phyloP scores from a whole-genome alignment of 2,329 filamentous ascomycete species.

The Gnomoniopsis sp. region DNA sequence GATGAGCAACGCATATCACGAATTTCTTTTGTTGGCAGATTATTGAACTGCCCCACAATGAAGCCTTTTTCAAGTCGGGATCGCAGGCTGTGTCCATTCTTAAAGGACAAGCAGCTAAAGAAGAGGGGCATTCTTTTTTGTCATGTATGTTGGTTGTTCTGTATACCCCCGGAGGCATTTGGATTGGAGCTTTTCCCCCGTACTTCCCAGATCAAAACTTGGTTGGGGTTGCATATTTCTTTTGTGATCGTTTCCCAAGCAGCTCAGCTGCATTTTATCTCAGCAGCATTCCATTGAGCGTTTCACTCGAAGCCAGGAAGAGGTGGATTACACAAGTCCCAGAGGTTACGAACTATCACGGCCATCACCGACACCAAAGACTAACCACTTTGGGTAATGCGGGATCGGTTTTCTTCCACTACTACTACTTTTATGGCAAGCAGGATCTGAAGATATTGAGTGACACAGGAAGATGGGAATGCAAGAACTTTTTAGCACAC shows the following conservation, averaged over 20 bases:
- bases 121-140: slow-evolving; percentile 5
- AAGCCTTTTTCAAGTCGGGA: slow-evolving; percentile 3
- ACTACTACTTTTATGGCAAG: background rate
- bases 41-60: background rate
- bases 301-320: background rate
- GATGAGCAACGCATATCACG: slow-evolving; percentile 25
- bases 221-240: slow-evolving; percentile 13
- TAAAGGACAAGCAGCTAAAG: background rate
- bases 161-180: slow-evolving; percentile 19
- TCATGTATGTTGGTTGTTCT: slow-evolving; percentile 16
- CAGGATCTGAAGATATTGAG: background rate
- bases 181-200: slow-evolving; percentile 12
- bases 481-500: background rate
- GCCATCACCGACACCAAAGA: slow-evolving; percentile 8
- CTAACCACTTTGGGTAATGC: slow-evolving; percentile 8
- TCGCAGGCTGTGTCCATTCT: slow-evolving; percentile 1
- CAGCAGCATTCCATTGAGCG: slow-evolving; percentile 9
- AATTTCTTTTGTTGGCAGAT: slow-evolving; percentile 20
- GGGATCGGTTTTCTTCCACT: background rate
- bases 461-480: background rate
- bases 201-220: slow-evolving; percentile 11
- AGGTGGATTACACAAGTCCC: slow-evolving; percentile 4
- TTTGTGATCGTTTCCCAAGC: background rate
- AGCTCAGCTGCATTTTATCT: background rate
- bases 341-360: background rate